Base-by-base conservation (phyloP, 345 rosid species). In the Brassica carinata region DNA sequence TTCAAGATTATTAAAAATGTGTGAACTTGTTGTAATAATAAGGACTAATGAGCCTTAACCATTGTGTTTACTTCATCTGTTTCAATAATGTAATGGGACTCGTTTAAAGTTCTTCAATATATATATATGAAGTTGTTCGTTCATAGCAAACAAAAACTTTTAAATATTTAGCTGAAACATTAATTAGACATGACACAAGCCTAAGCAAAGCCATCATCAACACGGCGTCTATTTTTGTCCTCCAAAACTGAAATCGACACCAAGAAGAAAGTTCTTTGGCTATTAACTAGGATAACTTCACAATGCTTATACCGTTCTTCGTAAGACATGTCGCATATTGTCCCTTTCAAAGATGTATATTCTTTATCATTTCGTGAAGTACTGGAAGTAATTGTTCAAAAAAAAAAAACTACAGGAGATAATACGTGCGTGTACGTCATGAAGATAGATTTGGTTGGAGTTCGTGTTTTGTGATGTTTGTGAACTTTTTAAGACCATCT, bases 281-380 rank as follows among this genome's bases (percentile, higher is more conserved):
- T 58, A 48, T 48, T 48, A 48, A 48, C 8, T 19, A 58, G 11
- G 33, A 59, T 62, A 33, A 61, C 26, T 63, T 53, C 34, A 76
- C 57, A 38, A 67, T 19, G 53, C 78, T 6, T 64, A 59, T 27
- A 74, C 45, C 15, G 62, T 74, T 64, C 18, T 74, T 15, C 1
- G 33, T 14, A 55, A 67, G 68, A 29, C 61, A 53, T 53, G 15
- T 45, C 55, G 13, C 55, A 68, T 57, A 23, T 23, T 23, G 23
- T 58, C 79, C 14, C 19, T 23, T 23, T 1, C 26, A 1, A 23
- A 23, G 0, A 23, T 23, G 26, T 23, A 23, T 1, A 23, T 23
- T 23, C 26, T 23, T 23, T 23, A 23, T 23, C 26, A 23, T 1
- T 23, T 23, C 26, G 26, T 23, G 26, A 23, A 23, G 1, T 23